Conservation (phyloP, 495 filamentous ascomycete species). For the Platismatia glauca region DNA sequence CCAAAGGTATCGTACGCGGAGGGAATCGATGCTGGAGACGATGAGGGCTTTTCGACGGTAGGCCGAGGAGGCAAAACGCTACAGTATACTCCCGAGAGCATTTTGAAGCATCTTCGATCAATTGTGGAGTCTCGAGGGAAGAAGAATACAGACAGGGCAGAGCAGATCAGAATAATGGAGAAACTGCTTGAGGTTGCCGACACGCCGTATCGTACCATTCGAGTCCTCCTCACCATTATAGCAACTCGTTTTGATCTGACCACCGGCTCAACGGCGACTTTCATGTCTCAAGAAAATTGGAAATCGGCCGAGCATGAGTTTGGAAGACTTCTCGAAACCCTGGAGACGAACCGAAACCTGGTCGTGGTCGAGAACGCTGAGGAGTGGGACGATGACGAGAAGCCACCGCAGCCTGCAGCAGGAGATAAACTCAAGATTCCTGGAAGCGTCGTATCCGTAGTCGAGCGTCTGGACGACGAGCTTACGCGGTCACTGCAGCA, state of each 20-base stretch:
- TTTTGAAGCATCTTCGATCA: constrained; percentile 86
- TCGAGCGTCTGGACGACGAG: constrained; percentile 94
- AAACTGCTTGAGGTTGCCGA: constrained; percentile 81
- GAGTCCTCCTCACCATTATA: constrained; percentile 83
- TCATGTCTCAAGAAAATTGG: constrained; percentile 97
- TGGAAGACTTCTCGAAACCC: constrained; percentile 60
- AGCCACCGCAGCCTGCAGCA: constrained; percentile 58
- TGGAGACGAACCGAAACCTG: constrained; percentile 68
- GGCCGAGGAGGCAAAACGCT: constrained; percentile 78
- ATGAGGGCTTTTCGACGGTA: constrained; percentile 81
- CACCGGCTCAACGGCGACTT: constrained; percentile 61
- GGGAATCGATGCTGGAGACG: constrained; percentile 37
- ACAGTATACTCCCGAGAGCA: constrained; percentile 91
- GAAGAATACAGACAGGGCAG: constrained; percentile 92
- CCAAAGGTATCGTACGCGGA: constrained; percentile 42
- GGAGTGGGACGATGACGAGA: constrained; percentile 99
- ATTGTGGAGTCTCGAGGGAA: constrained; percentile 94
- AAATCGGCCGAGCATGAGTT: constrained; percentile 87
- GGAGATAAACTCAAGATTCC: constrained; percentile 80
- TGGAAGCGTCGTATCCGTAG: constrained; percentile 86
- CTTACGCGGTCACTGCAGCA: constrained; percentile 90
- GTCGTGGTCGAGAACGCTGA: constrained; percentile 85
- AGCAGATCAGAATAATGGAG: constrained; percentile 97
- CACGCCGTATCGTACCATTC: constrained; percentile 89
- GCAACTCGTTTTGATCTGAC: constrained; percentile 92